Evolutionary conservation across 352 stramenopile species (phyloP), one percentile per base, ranked within the genome.

Genomic region (Globisporangium radiosum): DNA sequence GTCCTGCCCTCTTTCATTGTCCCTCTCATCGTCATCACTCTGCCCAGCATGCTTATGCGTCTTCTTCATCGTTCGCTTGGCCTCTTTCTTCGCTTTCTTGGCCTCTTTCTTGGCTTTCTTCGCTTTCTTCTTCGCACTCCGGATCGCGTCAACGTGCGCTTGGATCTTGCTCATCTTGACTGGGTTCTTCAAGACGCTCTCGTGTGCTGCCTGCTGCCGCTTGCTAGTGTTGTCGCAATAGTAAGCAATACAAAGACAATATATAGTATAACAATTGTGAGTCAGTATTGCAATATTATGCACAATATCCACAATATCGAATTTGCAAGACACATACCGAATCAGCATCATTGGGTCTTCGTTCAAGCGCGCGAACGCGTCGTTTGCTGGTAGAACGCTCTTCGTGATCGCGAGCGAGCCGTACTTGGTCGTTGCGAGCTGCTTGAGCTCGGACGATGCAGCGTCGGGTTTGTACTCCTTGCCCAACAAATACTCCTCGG

Each of bases 321-420:
- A 59, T 6, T 11, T n/a, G 33, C 5, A 57, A 10, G 4, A 6
- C 25, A 67, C 63, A 55, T 78, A 81, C 64, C 79, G 76, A 43
- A 99, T 98, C 15, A 94, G 62, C 82, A 97, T 98, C 92, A 99
- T 98, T 2, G 96, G 96, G 73, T 99, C 96, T 64, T 99, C 96
- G 40, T 98, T 88, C 37, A 97, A 71, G 19, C 95, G 68, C 50
- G 93, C 94, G 73, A 98, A 98, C 15, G 81, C 68, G 63, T 98
- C 90, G 57, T 97, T 98, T 9, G 82, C 74, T 1, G 82, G 73
- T 7, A 87, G 52, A 1, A 73, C 64, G 0, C 59, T 68, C 57
- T 90, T 88, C 0, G 56, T 67, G 50, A 89, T 56, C 36, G 75
- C 81, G 38, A 93, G 54, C 5, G 86, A 78, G 9, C 86, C 84